These are phyloP conservation scores for Blumeria hordei DNA, from an alignment of 2,329 filamentous ascomycete genomes.

Conservation along the genomic window DNA sequence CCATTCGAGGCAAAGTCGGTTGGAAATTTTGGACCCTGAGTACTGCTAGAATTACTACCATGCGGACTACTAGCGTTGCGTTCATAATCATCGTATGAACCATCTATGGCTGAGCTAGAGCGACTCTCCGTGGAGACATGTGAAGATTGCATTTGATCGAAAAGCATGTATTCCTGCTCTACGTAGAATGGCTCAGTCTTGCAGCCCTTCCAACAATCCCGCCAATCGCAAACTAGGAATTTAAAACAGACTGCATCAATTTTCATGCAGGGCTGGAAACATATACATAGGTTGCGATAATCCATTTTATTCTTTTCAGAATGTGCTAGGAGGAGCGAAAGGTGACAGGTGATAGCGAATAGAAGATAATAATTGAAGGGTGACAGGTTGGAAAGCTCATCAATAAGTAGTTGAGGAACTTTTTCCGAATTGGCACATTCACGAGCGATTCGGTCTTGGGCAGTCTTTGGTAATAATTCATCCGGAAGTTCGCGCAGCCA, in stretches of 20 bases:
- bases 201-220: conserved; percentile 91
- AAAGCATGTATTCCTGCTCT: conserved; percentile 38
- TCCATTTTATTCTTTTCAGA: conserved; percentile 97
- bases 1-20: background rate
- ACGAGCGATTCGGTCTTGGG: conserved; percentile 56
- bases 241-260: conserved; percentile 91
- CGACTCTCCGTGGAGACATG: conserved; percentile 15
- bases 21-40: background rate
- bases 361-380: conserved; percentile 96
- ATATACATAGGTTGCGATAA: conserved; percentile 84
- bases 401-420: conserved; percentile 66
- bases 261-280: conserved; percentile 91
- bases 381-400: conserved; percentile 80
- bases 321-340: conserved; percentile 74
- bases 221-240: conserved; percentile 86
- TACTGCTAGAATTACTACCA: conserved; percentile 27
- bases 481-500: conserved; percentile 91
- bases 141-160: conserved; percentile 23
- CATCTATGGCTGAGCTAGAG: conserved; percentile 14
- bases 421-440: conserved; percentile 57
- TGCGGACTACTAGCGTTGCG: conserved; percentile 39
- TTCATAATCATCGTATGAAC: conserved; percentile 17
- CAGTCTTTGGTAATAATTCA: conserved; percentile 69
- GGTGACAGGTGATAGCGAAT: conserved; percentile 89
- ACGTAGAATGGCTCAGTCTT: conserved; percentile 67